phyloP scores from a whole-genome alignment of 306 rosid species.

The Casuarina glauca region DNA sequence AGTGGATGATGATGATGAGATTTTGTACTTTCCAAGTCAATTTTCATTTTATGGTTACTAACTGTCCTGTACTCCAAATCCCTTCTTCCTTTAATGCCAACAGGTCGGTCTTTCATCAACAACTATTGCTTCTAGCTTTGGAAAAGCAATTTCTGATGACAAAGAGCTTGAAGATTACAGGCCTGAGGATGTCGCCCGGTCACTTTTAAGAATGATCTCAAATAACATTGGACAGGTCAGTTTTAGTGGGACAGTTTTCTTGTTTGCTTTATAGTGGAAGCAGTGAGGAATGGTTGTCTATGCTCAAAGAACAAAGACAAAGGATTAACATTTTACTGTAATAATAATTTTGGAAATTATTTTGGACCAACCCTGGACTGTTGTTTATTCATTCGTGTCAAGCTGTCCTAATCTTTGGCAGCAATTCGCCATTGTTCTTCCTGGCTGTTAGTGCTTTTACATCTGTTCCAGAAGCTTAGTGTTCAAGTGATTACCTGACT shows the following conservation, averaged over 20 bases:
- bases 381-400: not conserved
- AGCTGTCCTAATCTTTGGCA: not conserved
- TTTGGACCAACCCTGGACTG: not conserved
- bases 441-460: not conserved
- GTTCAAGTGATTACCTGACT: not conserved
- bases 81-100: constrained; percentile 27
- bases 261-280: not conserved
- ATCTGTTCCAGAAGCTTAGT: not conserved
- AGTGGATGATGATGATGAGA: constrained; percentile 8
- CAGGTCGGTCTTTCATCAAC: constrained; percentile 90
- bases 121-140: constrained; percentile 96
- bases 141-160: constrained; percentile 79
- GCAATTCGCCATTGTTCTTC: not conserved
- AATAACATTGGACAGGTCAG: constrained; percentile 94
- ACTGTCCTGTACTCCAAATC: not conserved
- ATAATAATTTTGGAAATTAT: not conserved
- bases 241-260: constrained; percentile 8
- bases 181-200: constrained; percentile 88
- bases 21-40: not conserved
- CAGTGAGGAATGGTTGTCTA: not conserved
- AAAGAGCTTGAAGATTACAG: constrained; percentile 75
- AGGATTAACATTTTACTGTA: not conserved
- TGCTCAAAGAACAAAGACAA: not conserved
- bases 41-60: constrained; percentile 19
- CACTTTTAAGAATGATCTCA: constrained; percentile 92